phyloP scores from a whole-genome alignment of 257 asterid species.

The Euphrasia confusa region DNA sequence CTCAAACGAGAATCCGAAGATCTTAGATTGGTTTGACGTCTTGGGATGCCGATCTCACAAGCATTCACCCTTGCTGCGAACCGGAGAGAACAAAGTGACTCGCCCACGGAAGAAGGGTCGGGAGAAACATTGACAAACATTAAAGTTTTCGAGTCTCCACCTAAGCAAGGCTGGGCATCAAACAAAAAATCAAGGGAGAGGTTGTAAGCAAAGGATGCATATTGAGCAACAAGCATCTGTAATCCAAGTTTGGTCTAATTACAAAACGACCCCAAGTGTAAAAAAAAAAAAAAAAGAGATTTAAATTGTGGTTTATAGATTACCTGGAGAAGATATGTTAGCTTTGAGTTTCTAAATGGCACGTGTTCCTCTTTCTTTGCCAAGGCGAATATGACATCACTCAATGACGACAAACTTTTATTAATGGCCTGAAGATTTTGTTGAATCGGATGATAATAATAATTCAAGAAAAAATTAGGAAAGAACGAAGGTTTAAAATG shows the following conservation, averaged over 20 bases:
- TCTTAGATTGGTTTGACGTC: constrained; percentile 82
- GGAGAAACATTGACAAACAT: constrained; percentile 95
- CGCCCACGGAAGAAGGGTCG: constrained; percentile 73
- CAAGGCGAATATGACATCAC: constrained; percentile 91
- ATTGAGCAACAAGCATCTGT: too few species aligned
- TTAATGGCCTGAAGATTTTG: constrained; percentile 70
- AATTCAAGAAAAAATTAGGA: neutral
- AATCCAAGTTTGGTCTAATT: too few species aligned
- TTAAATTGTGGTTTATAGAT: neutral
- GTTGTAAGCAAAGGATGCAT: neutral
- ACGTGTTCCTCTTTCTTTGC: constrained; percentile 95
- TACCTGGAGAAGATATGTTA: constrained; percentile 99
- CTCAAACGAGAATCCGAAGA: constrained; percentile 74
- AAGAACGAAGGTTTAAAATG: neutral
- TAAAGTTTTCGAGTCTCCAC: constrained; percentile 90
- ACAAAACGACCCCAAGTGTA: neutral
- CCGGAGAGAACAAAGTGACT: constrained; percentile 90
- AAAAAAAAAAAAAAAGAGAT: too few species aligned
- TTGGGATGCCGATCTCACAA: constrained; percentile 91
- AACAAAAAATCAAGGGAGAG: neutral
- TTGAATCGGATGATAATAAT: neutral
- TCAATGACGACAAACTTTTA: constrained; percentile 81
- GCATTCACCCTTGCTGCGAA: constrained; percentile 93
- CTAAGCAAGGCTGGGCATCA: constrained; percentile 79
- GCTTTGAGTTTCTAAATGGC: constrained; percentile 91